Evolutionary conservation across 2,329 filamentous ascomycete genomes (phyloP).

Genomic region (Metarhizium guizhouense): DNA sequence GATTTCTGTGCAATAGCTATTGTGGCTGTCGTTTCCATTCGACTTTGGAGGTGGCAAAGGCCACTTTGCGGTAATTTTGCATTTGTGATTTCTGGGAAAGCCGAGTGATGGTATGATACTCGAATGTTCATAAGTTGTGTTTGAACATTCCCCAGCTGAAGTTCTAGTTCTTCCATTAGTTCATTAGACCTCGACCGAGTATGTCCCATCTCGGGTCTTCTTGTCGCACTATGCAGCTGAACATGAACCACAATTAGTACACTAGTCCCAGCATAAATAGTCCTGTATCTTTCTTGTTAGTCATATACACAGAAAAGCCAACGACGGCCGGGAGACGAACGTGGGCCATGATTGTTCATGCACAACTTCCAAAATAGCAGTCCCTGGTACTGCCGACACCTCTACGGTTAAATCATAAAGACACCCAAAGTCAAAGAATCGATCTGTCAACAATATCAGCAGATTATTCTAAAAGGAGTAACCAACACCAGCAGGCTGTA

Average conservation of each 20-base stretch:
- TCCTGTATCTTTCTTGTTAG: constrained; percentile 21
- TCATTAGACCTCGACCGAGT: constrained; percentile 38
- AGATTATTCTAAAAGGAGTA: not conserved
- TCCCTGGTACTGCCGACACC: constrained; percentile 31
- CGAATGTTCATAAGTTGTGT: constrained; percentile 42
- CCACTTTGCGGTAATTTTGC: constrained; percentile 17
- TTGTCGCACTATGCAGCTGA: constrained; percentile 18
- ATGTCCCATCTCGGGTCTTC: constrained; percentile 12
- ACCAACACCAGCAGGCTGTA: not conserved
- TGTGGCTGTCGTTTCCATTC: constrained; percentile 41
- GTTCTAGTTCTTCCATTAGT: constrained; percentile 50
- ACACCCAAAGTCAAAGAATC: constrained; percentile 33
- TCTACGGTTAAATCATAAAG: constrained; percentile 40
- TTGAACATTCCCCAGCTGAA: constrained; percentile 40
- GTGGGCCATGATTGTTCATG: constrained; percentile 32
- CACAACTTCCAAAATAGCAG: constrained; percentile 36
- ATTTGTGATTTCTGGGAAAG: constrained; percentile 32
- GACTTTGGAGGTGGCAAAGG: constrained; percentile 34
- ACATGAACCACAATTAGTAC: constrained; percentile 41
- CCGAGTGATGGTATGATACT: constrained; percentile 47
- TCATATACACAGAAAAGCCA: not conserved
- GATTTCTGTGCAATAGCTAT: constrained; percentile 42
- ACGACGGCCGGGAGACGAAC: constrained; percentile 19
- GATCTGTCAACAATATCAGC: constrained; percentile 16
- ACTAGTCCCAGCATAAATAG: constrained; percentile 32